Evolutionary conservation across 495 filamentous ascomycete genomes (phyloP).

Genomic region (Aspergillus asperescens): DNA sequence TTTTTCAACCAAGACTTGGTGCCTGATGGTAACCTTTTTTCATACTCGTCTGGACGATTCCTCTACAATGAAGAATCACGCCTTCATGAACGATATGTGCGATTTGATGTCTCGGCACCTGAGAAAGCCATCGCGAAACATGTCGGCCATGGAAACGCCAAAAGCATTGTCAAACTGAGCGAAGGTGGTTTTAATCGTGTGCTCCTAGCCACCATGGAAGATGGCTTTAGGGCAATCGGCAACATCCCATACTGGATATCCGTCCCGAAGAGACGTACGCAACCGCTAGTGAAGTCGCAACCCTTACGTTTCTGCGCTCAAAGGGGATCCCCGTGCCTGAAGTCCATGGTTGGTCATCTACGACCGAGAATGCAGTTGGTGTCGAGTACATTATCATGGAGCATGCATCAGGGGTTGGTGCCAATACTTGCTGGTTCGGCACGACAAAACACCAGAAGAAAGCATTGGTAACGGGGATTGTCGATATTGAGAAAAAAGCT

Average conservation of each 20-base stretch:
- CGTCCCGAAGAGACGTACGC: constrained; percentile 20
- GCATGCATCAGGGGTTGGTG: constrained; percentile 7
- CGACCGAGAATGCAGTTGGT: constrained; percentile 13
- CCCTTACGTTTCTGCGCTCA: constrained; percentile 25
- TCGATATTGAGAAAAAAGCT: no score
- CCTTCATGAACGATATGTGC: constrained; percentile 17
- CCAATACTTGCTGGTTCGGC: no score
- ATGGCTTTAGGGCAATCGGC: constrained; percentile 23
- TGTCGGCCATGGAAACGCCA: constrained; percentile 14
- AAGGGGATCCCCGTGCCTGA: constrained; percentile 23
- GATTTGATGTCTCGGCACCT: constrained; percentile 21
- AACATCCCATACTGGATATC: constrained; percentile 23
- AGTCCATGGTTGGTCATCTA: constrained; percentile 16
- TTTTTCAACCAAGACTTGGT: no score
- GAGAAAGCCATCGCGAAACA: constrained; percentile 10
- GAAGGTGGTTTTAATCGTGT: constrained; percentile 31
- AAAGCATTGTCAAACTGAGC: constrained; percentile 17
- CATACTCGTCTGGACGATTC: constrained; percentile 18
- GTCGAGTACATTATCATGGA: constrained; percentile 23
- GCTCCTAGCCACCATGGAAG: constrained; percentile 23
- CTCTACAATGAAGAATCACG: constrained; percentile 20
- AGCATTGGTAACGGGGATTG: no score
- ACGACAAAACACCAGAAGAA: no score
- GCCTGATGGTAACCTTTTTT: no score
- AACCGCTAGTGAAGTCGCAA: constrained; percentile 38